Base-by-base conservation (phyloP, 2,329 filamentous ascomycete genomes). In the Colletotrichum higginsianum region DNA sequence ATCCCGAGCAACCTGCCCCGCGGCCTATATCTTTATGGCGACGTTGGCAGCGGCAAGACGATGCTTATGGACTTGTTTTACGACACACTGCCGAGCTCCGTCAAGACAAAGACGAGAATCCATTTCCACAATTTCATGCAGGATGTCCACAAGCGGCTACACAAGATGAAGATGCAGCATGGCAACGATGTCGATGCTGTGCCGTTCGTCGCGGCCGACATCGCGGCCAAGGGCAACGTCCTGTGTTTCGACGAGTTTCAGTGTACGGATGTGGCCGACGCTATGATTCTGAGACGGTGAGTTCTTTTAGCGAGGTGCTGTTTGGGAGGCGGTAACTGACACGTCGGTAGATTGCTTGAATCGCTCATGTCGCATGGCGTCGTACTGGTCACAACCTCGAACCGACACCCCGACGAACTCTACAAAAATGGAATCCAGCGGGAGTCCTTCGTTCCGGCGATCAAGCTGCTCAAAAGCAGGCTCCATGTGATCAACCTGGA, bases 71-170 rank as follows among this genome's bases (percentile, higher is more conserved):
- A 99, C 80, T 86, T 99, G 61, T 98, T 98, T 82, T 98, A 95
- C 84, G 95, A 98, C 75, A 98, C 96, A 0, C 85, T 98, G 26
- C 96, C 96, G 0, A 81, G 85, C 18, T 92, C 92, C 71, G 95
- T 98, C 75, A 88, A 87, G 68, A 90, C 91, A 42, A 98, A 98
- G 85, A 97, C 92, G 57, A 89, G 96, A 58, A 98, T 99, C 78
- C 96, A 99, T 85, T 99, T 99, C 83, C 95, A 98, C 86, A 98
- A 98, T 81, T 99, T 99, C 86, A 99, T 99, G 96, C 96, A 98
- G 82, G 94, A 97, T 81, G 93, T 98, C 60, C 96, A 99, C 84
- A 94, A 92, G 81, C 89, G 96, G 72, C 85, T 98, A 77, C 96
- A 98, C 84, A 91, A 90, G 79, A 92, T 97, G 83, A 98, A 98